Percentiles rank a stretch among this genome's conserved stretches.
phyloP scores from a whole-genome alignment of 495 filamentous ascomycete genomes.

The Lepraria neglecta region DNA sequence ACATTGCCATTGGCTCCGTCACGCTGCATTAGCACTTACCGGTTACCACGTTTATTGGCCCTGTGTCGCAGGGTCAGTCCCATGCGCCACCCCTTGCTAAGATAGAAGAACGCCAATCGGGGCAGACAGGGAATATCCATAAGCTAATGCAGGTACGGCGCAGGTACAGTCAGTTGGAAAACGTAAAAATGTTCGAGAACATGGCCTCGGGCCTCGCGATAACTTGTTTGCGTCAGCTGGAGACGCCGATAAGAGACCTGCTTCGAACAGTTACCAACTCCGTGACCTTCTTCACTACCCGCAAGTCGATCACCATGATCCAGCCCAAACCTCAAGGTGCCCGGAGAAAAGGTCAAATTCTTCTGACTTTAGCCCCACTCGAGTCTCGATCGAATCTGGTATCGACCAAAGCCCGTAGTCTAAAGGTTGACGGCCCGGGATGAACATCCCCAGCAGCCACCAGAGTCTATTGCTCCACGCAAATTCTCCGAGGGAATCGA shows the following conservation, averaged over 20 bases:
- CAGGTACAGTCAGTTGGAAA: conserved; percentile 25
- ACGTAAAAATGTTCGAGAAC: conserved; percentile 16
- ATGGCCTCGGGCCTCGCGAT: conserved; percentile 6
- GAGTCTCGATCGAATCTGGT: background rate
- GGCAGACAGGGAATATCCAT: conserved; percentile 13
- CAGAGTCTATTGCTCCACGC: conserved; percentile 10
- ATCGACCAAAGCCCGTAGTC: background rate
- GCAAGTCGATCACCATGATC: background rate
- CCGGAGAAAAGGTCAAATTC: background rate
- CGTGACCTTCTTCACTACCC: background rate
- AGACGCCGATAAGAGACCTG: conserved; percentile 8
- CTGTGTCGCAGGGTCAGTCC: background rate
- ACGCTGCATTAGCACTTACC: conserved; percentile 17
- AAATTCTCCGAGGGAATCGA: conserved; percentile 13
- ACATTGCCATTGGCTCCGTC: conserved; percentile 21
- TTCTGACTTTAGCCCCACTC: conserved; percentile 2
- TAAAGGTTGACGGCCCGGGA: conserved; percentile 13
- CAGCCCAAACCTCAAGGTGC: no score
- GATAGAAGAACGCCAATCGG: conserved; percentile 24
- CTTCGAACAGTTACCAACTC: background rate
- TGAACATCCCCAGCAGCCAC: conserved; percentile 10
- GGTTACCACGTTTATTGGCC: conserved; percentile 23
- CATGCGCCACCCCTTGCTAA: conserved; percentile 19
- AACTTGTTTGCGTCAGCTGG: conserved; percentile 8
- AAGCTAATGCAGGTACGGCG: conserved; percentile 28